Base-by-base conservation (phyloP, 2,329 filamentous ascomycete genomes). In the Xylariaceae sp. region DNA sequence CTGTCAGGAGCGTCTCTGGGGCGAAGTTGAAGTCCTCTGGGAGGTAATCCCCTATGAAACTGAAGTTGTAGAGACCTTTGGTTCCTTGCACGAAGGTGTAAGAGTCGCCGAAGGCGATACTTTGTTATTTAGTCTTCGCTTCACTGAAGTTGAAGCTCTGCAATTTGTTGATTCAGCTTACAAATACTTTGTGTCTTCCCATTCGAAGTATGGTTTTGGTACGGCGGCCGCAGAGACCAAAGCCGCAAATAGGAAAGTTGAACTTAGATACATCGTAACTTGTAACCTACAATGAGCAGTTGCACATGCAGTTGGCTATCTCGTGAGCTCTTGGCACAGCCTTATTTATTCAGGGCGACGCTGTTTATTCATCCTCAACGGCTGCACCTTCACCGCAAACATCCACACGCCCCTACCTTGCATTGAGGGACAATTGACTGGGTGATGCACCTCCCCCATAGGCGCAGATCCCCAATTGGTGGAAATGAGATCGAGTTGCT, bases 1-100 rank as follows among this genome's bases (percentile, higher is more conserved):
- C 64, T 1, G 60, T 61, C 12, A 78, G 63, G 0, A 79, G 65
- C 12, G 69, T 59, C 6, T 64, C 43, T 0, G 70, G 60, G 1
- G 69, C 68, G 53, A 71, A 79, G 21, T 66, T 60, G 23, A 71
- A 67, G 45, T 76, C 64, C n/a, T 32, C 42, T 14, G 44, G 48
- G 7, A 73, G 61, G 37, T 67, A 64, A 49, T 76, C 72, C n/a
- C 74, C 74, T 37, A 80, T 78, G 60, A 77, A 80, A 44, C 70
- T 75, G 53, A 66, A 77, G 47, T 77, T 74, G 42, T 69, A 62
- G 23, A 64, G 69, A 3, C 76, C 76, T n/a, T 67, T 58, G 1
- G 71, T 73, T 8, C 76, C 77, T 63, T 79, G 75, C 1, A 78
- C 67, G 44, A 69, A 80, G 2, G 74, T 75, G 52, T 75, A 76